Base-by-base conservation (phyloP, 108 stramenopile species). In the Skeletonema tropicum region DNA sequence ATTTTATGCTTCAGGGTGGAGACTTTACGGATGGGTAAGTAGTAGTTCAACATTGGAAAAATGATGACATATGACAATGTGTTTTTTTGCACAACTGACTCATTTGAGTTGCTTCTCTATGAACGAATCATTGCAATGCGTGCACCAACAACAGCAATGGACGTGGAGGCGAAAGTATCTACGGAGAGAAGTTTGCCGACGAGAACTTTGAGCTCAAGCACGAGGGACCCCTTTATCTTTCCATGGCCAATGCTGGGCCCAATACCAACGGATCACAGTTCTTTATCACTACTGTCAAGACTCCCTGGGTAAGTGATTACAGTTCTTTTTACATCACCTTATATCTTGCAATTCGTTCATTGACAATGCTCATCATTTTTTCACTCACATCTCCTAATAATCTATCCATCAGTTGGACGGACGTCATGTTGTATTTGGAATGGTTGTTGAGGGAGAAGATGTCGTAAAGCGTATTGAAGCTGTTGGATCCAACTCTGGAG, bases 391-490 rank as follows among this genome's bases (percentile, higher is more conserved):
- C n/a, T n/a, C n/a, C n/a, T n/a, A n/a, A n/a, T 2, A 11, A 11
- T 9, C 97, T 67, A 98, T 97, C n/a, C 85, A 94, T 17, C 98
- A 97, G 98, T 71, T 99, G 58, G 98, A 99, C 78, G 88, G 84
- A 76, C 65, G 73, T 67, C 97, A 98, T 68, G 98, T 99, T 75
- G 99, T 99, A 6, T 99, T 99, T 87, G 99, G 99, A 66, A 95
- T 94, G 71, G 97, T 98, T 13, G 71, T 97, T 33, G 94, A 98
- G 79, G 98, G 98, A 71, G 93, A 90, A 71, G 97, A 95, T 46
- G 72, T 96, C 42, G 90, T 99, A 66, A 93, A 90, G 80, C 87
- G 73, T 48, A 84, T 98, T 65, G 95, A 96, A 75, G 84, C 71
- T 8, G 59, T 79, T 14, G 98, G 98, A 60, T 73, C 90, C 60